Percentiles rank a stretch among this genome's conserved stretches.
Conservation (phyloP, 257 asterid genomes). For the Voacanga thouarsii region DNA sequence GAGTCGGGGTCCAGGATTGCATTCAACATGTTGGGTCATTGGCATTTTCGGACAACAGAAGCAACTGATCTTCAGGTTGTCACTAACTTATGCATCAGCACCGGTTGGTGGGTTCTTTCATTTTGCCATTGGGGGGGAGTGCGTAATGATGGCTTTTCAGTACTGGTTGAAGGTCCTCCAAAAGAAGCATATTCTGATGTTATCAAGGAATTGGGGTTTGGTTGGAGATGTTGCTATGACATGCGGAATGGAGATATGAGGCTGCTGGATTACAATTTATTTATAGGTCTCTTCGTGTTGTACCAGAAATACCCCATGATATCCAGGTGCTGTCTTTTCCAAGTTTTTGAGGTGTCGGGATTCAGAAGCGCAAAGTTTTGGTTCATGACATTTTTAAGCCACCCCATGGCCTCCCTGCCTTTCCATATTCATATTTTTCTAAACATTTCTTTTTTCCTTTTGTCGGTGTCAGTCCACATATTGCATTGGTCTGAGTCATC, state of each 20-base stretch:
- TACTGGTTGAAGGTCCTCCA: conserved; percentile 22
- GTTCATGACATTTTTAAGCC: conserved; percentile 12
- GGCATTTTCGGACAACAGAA: conserved; percentile 54
- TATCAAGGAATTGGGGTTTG: conserved; percentile 12
- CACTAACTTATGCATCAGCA: conserved; percentile 76
- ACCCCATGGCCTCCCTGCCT: conserved; percentile 23
- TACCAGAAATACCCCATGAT: conserved; percentile 21
- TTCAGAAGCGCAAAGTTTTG: conserved; percentile 22
- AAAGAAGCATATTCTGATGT: conserved; percentile 11
- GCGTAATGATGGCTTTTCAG: conserved; percentile 25
- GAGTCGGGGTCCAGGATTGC: conserved; percentile 62
- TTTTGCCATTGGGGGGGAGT: conserved; percentile 27
- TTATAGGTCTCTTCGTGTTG: conserved; percentile 20
- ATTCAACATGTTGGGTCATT: conserved; percentile 56
- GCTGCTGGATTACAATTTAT: conserved; percentile 22
- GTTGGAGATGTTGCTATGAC: conserved; percentile 21
- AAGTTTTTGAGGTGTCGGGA: conserved; percentile 25
- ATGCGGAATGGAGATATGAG: conserved; percentile 26
- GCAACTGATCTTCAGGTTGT: conserved; percentile 50
- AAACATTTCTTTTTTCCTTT: conserved; percentile 24
- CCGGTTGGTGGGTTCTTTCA: conserved; percentile 42
- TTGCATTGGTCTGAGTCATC: conserved; percentile 44
- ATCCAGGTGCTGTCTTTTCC: conserved; percentile 30
- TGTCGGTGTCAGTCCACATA: conserved; percentile 37
- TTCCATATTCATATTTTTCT: conserved; percentile 19